Percentiles rank a stretch among this genome's conserved stretches.
Conservation (phyloP, 495 filamentous ascomycete species). For the Aspergillus nanangensis region DNA sequence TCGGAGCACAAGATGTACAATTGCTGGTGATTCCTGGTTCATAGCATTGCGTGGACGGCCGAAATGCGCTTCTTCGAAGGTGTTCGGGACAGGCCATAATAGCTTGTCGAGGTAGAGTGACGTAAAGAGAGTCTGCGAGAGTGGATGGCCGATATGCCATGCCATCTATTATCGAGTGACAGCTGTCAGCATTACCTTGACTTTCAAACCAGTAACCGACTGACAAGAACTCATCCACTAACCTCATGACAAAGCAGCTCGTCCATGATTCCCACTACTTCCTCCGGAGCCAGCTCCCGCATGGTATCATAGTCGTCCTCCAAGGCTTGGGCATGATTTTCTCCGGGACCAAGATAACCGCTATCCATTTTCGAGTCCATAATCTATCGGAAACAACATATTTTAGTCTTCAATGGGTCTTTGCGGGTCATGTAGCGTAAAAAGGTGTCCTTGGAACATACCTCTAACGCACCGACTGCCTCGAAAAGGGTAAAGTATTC, state of each 20-base stretch:
- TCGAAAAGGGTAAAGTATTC: slow-evolving; percentile 90
- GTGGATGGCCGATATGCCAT: slow-evolving; percentile 91
- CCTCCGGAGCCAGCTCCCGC: slow-evolving; percentile 62
- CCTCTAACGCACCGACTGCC: slow-evolving; percentile 91
- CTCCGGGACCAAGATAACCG: slow-evolving; percentile 69
- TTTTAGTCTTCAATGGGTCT: slow-evolving; percentile 3
- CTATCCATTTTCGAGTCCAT: slow-evolving; percentile 99
- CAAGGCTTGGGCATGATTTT: slow-evolving; percentile 54
- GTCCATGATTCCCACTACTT: slow-evolving; percentile 92
- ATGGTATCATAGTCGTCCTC: slow-evolving; percentile 83
- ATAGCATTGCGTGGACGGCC: slow-evolving; percentile 33
- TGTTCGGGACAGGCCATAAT: slow-evolving; percentile 63
- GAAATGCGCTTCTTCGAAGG: slow-evolving; percentile 68
- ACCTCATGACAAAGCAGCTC: slow-evolving; percentile 88
- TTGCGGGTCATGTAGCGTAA: too few relatives aligned
- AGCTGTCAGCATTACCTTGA: slow-evolving; percentile 24
- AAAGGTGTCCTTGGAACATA: slow-evolving; percentile 32
- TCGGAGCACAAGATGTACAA: slow-evolving; percentile 65
- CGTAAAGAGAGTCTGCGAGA: slow-evolving; percentile 94
- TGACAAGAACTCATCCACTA: slow-evolving; percentile 5
- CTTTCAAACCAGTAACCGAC: background rate
- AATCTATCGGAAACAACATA: slow-evolving; percentile 52
- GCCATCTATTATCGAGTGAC: slow-evolving; percentile 61
- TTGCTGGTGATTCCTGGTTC: slow-evolving; percentile 30
- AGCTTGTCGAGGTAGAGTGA: slow-evolving; percentile 87